Conservation (phyloP, 2,329 filamentous ascomycete species). For the Penicillium sp. region DNA sequence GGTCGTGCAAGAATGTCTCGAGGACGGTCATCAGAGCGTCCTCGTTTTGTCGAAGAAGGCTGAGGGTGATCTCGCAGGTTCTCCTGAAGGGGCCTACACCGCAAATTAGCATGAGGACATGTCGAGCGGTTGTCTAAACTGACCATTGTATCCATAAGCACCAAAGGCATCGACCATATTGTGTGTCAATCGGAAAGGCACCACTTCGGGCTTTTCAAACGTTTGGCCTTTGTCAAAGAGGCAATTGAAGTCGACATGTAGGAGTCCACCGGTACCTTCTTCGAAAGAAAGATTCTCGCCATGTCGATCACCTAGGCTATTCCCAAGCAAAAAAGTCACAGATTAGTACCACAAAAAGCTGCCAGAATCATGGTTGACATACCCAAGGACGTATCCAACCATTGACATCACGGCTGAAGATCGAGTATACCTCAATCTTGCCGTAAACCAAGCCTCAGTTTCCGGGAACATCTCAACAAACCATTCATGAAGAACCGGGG, state of each 20-base stretch:
- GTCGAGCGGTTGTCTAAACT: slow-evolving; percentile 2
- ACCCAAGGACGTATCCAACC: slow-evolving; percentile 87
- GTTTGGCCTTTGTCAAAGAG: slow-evolving; percentile 97
- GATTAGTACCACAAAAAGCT: neutral
- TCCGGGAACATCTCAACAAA: slow-evolving; percentile 95
- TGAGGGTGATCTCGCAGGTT: slow-evolving; percentile 84
- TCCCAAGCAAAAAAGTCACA: neutral
- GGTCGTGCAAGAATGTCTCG: slow-evolving; percentile 96
- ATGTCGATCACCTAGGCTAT: slow-evolving; percentile 83
- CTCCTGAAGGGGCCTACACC: slow-evolving; percentile 73
- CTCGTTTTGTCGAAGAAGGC: slow-evolving; percentile 82
- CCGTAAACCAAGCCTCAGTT: slow-evolving; percentile 87
- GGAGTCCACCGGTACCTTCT: slow-evolving; percentile 87
- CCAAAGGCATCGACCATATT: slow-evolving; percentile 99
- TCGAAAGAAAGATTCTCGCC: slow-evolving; percentile 96
- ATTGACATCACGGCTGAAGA: slow-evolving; percentile 99
- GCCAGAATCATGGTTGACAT: slow-evolving; percentile 14
- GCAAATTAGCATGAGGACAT: slow-evolving; percentile 3
- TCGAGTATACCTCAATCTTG: slow-evolving; percentile 83
- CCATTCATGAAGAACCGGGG: slow-evolving; percentile 86
- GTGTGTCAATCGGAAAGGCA: slow-evolving; percentile 95
- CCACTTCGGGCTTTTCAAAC: slow-evolving; percentile 89
- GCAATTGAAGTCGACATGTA: slow-evolving; percentile 99
- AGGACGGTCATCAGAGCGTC: slow-evolving; percentile 97
- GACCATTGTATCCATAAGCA: slow-evolving; percentile 82